These are phyloP conservation scores for Candida andamanensis DNA, from an alignment of 805 yeast genomes.

Conservation along the genomic window DNA sequence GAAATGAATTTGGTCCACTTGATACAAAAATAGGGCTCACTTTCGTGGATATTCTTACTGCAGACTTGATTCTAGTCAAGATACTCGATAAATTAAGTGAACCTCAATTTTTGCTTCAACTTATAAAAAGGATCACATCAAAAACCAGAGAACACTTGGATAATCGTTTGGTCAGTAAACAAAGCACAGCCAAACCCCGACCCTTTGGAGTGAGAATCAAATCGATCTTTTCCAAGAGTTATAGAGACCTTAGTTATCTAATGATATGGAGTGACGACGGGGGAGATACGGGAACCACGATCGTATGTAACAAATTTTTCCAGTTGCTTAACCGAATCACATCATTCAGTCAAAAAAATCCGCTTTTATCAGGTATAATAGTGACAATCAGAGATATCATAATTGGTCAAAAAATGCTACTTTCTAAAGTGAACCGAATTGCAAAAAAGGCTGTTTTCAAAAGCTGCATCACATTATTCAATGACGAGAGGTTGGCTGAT, in stretches of 20 bases:
- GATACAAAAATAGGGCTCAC: constrained; percentile 21
- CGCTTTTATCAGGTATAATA: constrained; percentile 6
- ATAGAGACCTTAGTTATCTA: constrained; percentile 11
- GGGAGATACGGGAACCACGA: constrained; percentile 3
- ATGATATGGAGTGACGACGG: constrained; percentile 8
- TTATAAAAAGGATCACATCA: too few species aligned
- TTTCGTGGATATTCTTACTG: constrained; percentile 19
- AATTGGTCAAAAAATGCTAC: constrained; percentile 2
- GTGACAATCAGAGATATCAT: constrained; percentile 3
- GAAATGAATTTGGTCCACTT: constrained; percentile 9
- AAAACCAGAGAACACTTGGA: too few species aligned
- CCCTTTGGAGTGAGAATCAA: constrained; percentile 7
- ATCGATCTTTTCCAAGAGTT: constrained; percentile 6
- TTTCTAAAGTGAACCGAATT: constrained; percentile 8
- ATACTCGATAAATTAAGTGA: constrained; percentile 19
- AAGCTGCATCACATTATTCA: constrained; percentile 6
- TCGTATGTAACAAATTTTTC: constrained; percentile 7
- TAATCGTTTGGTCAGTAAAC: background rate
- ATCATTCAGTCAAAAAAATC: constrained; percentile 11
- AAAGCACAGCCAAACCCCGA: background rate
- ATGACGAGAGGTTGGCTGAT: constrained; percentile 8
- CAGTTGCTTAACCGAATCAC: constrained; percentile 8
- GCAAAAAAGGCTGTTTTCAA: constrained; percentile 8
- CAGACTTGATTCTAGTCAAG: constrained; percentile 25
- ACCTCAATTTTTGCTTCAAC: constrained; percentile 21